Conservation (phyloP, 371 early-diverging fungal genomes). For the Umbelopsis sp. region DNA sequence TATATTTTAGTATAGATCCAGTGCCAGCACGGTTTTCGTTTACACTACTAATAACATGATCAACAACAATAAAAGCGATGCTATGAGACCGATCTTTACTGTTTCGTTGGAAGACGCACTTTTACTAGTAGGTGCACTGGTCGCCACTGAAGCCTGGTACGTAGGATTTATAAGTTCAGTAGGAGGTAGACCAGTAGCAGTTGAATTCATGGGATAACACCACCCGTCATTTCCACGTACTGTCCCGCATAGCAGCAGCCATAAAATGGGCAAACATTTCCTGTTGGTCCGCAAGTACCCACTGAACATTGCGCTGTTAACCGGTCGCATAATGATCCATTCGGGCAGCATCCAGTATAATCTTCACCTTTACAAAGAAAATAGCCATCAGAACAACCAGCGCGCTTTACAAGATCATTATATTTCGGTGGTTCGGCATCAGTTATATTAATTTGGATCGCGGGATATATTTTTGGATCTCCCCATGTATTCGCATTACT, state of each 20-base stretch:
- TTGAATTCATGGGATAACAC: neutral
- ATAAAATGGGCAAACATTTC: neutral
- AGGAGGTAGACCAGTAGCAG: neutral
- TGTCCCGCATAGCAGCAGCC: conserved; percentile 10
- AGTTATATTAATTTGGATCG: no score
- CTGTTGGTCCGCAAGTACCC: neutral
- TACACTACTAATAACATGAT: no score
- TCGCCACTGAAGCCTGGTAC: neutral
- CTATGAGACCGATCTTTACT: no score
- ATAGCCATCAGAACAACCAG: neutral
- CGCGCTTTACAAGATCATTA: neutral
- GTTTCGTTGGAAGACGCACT: no score
- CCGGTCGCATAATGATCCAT: neutral
- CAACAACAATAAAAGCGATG: no score
- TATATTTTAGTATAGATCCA: no score
- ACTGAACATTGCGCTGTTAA: neutral
- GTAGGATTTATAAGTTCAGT: neutral
- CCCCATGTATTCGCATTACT: no score
- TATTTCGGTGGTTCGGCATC: no score
- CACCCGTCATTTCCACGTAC: neutral
- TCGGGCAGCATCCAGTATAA: neutral
- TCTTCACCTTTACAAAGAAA: neutral
- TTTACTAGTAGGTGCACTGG: no score
- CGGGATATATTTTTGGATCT: no score
- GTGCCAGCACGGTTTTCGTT: no score